Percentiles rank a stretch among this genome's conserved stretches.
phyloP scores from a whole-genome alignment of 805 yeast genomes.

The Schwanniomyces yamadae region DNA sequence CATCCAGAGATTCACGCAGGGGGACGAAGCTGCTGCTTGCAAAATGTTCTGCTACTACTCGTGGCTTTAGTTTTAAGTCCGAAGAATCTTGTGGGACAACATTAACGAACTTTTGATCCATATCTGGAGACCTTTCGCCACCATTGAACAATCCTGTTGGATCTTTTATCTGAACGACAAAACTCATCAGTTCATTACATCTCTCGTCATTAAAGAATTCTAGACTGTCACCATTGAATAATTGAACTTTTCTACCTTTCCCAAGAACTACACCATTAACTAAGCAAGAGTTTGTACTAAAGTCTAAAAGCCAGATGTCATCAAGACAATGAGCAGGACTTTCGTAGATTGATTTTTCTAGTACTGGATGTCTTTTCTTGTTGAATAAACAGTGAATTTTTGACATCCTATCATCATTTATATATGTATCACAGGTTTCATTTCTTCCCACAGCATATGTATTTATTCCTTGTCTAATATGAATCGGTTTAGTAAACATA shows the following conservation, averaged over 20 bases:
- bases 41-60: slow-evolving; percentile 15
- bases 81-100: slow-evolving; percentile 24
- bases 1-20: slow-evolving; percentile 9
- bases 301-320: slow-evolving; percentile 78
- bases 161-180: slow-evolving; percentile 53
- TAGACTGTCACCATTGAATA: slow-evolving; percentile 65
- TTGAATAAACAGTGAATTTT: slow-evolving; percentile 75
- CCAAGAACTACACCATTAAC: slow-evolving; percentile 61
- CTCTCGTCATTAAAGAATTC: slow-evolving; percentile 63
- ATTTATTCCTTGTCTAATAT: slow-evolving; percentile 65
- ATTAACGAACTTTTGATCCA: slow-evolving; percentile 17
- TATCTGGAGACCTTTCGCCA: slow-evolving; percentile 29
- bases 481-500: slow-evolving; percentile 45
- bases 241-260: slow-evolving; percentile 57
- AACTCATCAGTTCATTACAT: slow-evolving; percentile 52
- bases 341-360: slow-evolving; percentile 51
- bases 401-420: slow-evolving; percentile 76
- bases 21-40: slow-evolving; percentile 6
- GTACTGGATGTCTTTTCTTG: slow-evolving; percentile 60
- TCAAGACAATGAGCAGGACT: slow-evolving; percentile 73
- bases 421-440: slow-evolving; percentile 56
- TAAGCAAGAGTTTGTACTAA: slow-evolving; percentile 76
- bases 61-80: slow-evolving; percentile 30
- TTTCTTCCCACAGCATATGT: slow-evolving; percentile 75
- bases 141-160: slow-evolving; percentile 62